These are phyloP conservation scores for Phaeosphaeria sp. DNA, from an alignment of 2,329 filamentous ascomycete genomes.

Conservation along the genomic window DNA sequence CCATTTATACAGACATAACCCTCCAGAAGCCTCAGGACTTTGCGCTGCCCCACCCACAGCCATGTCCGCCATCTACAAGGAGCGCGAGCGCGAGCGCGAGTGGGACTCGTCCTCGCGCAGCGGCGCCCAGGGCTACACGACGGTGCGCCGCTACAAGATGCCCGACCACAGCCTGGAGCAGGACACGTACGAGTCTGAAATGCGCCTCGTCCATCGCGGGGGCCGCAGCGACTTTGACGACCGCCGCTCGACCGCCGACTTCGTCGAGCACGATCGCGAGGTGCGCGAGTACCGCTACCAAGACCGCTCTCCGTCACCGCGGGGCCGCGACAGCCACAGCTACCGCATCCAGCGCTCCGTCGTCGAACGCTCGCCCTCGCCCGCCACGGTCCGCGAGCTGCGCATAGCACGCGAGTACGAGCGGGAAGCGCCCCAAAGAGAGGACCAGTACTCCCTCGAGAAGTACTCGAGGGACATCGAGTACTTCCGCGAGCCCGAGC, in stretches of 20 bases:
- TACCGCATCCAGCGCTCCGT: slow-evolving; percentile 59
- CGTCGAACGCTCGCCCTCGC: slow-evolving; percentile 55
- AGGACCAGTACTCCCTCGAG: slow-evolving; percentile 51
- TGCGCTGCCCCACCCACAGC: slow-evolving; percentile 13
- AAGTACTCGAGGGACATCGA: slow-evolving; percentile 61
- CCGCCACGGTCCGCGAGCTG: slow-evolving; percentile 44
- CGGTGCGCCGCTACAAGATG: slow-evolving; percentile 66
- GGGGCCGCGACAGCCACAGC: slow-evolving; percentile 56
- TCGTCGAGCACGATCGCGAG: slow-evolving; percentile 44
- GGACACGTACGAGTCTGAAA: slow-evolving; percentile 55
- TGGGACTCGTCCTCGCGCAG: slow-evolving; percentile 47
- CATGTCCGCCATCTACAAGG: slow-evolving; percentile 55
- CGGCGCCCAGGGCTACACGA: slow-evolving; percentile 56
- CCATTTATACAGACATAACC: slow-evolving; percentile 1
- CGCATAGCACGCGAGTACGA: slow-evolving; percentile 42
- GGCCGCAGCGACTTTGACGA: slow-evolving; percentile 42
- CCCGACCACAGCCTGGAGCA: slow-evolving; percentile 54
- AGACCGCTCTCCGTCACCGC: slow-evolving; percentile 49
- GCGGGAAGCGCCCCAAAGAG: slow-evolving; percentile 41
- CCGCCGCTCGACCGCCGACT: slow-evolving; percentile 45
- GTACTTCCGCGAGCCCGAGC: slow-evolving; percentile 52
- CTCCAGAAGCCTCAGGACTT: slow-evolving; percentile 3
- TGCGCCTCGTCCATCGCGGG: slow-evolving; percentile 54
- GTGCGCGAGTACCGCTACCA: slow-evolving; percentile 47
- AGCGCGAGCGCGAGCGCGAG: slow-evolving; percentile 53